phyloP scores from a whole-genome alignment of 2,329 filamentous ascomycete genomes.

The Orbilia blumenaviensis region DNA sequence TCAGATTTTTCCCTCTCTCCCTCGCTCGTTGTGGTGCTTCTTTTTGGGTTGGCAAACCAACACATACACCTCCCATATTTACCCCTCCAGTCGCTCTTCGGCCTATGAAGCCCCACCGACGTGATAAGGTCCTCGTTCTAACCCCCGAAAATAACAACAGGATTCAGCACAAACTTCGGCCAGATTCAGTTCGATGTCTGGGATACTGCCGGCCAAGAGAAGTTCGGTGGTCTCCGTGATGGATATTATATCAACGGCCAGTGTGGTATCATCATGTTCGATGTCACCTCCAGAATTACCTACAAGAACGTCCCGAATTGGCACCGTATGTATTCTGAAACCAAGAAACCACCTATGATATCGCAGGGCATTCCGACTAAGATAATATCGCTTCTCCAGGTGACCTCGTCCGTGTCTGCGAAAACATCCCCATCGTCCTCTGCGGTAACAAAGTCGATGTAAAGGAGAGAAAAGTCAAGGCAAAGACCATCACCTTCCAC shows the following conservation, averaged over 20 bases:
- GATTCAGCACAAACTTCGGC: conserved; percentile 74
- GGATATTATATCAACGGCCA: conserved; percentile 99
- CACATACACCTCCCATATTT: conserved; percentile 60
- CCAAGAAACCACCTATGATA: conserved; percentile 53
- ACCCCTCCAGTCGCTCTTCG: conserved; percentile 43
- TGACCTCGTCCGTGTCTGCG: conserved; percentile 98
- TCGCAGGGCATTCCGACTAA: background rate
- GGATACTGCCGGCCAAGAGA: conserved; percentile 99
- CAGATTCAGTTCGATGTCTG: conserved; percentile 98
- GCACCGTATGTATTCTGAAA: conserved; percentile 83
- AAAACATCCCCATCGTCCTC: conserved; percentile 98
- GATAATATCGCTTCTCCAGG: conserved; percentile 65
- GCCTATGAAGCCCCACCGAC: conserved; percentile 57
- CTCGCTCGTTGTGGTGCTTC: conserved; percentile 13
- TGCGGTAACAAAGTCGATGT: conserved; percentile 99
- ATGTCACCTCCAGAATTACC: conserved; percentile 98
- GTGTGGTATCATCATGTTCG: conserved; percentile 99
- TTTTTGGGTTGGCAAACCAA: conserved; percentile 33
- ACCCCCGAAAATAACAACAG: conserved; percentile 60
- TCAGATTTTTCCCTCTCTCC: conserved; percentile 21
- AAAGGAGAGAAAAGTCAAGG: conserved; percentile 99
- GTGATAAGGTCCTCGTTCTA: conserved; percentile 25
- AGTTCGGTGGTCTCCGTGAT: conserved; percentile 98
- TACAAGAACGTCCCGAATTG: conserved; percentile 99
- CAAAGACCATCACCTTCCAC: conserved; percentile 99